Conservation (phyloP, 148 eudicot species). For the Rhododendron henanense region DNA sequence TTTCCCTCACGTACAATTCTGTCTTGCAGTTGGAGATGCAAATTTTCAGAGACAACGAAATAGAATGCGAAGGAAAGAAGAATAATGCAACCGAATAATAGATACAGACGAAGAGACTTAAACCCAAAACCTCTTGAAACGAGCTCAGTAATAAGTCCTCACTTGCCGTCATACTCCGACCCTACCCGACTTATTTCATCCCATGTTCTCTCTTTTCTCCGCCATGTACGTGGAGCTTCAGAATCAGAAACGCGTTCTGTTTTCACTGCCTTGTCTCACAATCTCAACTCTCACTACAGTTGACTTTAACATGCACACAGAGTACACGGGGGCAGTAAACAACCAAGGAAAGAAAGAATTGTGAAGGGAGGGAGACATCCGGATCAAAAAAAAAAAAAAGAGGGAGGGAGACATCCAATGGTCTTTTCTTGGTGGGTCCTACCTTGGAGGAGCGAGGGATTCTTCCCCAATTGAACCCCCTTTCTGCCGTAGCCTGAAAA, state of each 20-base stretch:
- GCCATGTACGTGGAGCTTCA: neutral
- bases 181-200: too few relatives aligned
- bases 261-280: neutral
- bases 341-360: neutral
- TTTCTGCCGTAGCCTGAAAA: neutral
- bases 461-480: neutral
- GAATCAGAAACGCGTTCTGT: neutral
- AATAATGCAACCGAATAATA: too few relatives aligned
- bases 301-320: neutral
- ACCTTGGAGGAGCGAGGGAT: neutral
- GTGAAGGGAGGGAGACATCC: neutral
- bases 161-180: too few relatives aligned
- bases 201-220: too few relatives aligned
- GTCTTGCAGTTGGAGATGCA: too few relatives aligned
- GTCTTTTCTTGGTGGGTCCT: neutral
- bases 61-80: too few relatives aligned
- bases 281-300: neutral
- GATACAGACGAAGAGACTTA: too few relatives aligned
- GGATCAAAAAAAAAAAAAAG: too few relatives aligned
- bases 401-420: neutral
- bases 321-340: neutral
- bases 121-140: too few relatives aligned
- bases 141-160: too few relatives aligned
- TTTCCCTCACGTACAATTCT: too few relatives aligned
- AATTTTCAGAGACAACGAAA: too few relatives aligned